Evolutionary conservation across 2,329 filamentous ascomycete species (phyloP).

Genomic region (Periconia macrospinosa): DNA sequence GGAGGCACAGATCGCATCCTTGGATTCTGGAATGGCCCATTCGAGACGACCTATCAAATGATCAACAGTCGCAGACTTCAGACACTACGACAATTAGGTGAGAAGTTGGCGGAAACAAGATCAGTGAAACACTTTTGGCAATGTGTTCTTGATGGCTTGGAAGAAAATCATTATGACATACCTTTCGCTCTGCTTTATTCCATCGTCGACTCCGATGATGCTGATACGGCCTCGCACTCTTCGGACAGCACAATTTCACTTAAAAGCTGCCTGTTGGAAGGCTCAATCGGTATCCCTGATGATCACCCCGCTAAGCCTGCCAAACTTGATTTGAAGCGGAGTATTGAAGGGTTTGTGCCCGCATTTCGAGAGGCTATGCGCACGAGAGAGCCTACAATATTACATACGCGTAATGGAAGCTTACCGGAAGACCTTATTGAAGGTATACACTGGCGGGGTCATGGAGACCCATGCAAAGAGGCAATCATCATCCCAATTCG

Average conservation of each 20-base stretch:
- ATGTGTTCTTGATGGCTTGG: slow-evolving; percentile 53
- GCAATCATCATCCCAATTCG: slow-evolving; percentile 37
- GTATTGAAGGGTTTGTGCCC: slow-evolving; percentile 33
- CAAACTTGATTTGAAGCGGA: slow-evolving; percentile 29
- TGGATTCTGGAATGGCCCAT: slow-evolving; percentile 35
- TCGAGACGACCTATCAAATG: slow-evolving; percentile 44
- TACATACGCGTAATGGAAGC: slow-evolving; percentile 28
- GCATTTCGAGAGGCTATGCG: slow-evolving; percentile 38
- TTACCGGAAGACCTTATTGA: slow-evolving; percentile 29
- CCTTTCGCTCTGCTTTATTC: slow-evolving; percentile 39
- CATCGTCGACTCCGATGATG: slow-evolving; percentile 29
- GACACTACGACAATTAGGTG: slow-evolving; percentile 44
- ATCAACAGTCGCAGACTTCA: slow-evolving; percentile 42
- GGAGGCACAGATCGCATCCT: slow-evolving; percentile 38
- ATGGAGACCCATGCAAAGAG: slow-evolving; percentile 35
- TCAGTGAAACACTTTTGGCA: slow-evolving; percentile 49
- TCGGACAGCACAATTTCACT: slow-evolving; percentile 29
- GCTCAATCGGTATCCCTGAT: slow-evolving; percentile 34
- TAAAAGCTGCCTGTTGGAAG: slow-evolving; percentile 35
- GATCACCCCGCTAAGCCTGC: slow-evolving; percentile 32
- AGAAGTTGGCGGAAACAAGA: slow-evolving; percentile 33
- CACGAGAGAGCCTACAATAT: slow-evolving; percentile 30
- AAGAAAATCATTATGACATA: slow-evolving; percentile 39
- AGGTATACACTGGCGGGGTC: slow-evolving; percentile 36
- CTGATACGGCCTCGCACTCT: slow-evolving; percentile 26